Evolutionary conservation across 768 basidiomycete species (phyloP), one percentile per base, ranked within the genome.

Genomic region (Tulasnella sp.): DNA sequence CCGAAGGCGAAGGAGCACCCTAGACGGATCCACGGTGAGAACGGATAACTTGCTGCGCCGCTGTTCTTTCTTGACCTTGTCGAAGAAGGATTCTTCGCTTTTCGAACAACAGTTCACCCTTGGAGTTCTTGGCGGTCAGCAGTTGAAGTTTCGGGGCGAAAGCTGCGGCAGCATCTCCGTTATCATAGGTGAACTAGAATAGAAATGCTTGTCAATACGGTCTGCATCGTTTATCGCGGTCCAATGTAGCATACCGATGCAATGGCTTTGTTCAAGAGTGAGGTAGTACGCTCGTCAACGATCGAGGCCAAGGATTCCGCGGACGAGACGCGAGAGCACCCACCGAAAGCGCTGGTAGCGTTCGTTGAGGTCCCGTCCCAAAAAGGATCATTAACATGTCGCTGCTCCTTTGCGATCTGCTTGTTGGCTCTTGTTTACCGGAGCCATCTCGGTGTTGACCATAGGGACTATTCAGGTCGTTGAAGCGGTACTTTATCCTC

Each of bases 61-160:
- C 89, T 89, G 67, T 79, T 96, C 94, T 83, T 90, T 92, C 81
- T 92, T 90, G 78, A 96, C 93, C 81, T 90, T 91, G 77, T 93
- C 91, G 83, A 97, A 97, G 89, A 95, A 97, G 0, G 89, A 90
- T 81, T 96, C 94, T 84, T 97, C 96, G 79, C 92, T 94, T 85
- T 96, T 97, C 96, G 79, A 97, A 97, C 38, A 93, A 97, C 34
- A 97, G 82, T 79, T 97, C 95, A 73, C 89, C 88, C 84, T 94
- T 93, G 6, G 96, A 96, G 82, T 97, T 97, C 75, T 94, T 92
- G 0, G 94, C 86, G 58, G 88, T 90, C 76, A 97, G 87, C 76
- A 81, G 81, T 81, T 94, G 91, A 54, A 97, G 84, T 82, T 92
- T 94, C 80, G 92, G 89, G 11, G 94, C 93, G 83, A 97, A 97